Percentiles rank a stretch among this genome's conserved stretches.
Conservation (phyloP, 805 yeast genomes). For the Teunomyces pallodes region DNA sequence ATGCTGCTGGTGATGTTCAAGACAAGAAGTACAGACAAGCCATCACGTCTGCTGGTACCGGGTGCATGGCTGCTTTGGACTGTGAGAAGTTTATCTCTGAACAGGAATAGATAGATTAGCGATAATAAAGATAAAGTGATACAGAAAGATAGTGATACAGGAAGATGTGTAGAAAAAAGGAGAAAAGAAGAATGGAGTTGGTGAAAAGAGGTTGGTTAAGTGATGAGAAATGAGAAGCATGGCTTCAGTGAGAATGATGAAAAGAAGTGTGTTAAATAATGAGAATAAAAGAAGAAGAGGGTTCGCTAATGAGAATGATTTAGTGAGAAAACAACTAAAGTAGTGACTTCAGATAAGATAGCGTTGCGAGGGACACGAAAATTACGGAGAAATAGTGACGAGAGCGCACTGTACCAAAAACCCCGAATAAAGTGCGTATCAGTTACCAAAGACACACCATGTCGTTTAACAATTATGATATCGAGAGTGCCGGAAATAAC, state of each 20-base stretch:
- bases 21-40: conserved; percentile 98
- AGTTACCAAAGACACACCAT: conserved; percentile 5
- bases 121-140: neutral
- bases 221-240: no score
- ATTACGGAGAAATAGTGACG: no score
- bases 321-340: no score
- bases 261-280: neutral
- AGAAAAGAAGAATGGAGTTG: neutral
- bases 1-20: conserved; percentile 99
- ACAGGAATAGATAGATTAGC: conserved; percentile 15
- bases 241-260: no score
- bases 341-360: no score
- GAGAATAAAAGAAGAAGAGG: no score
- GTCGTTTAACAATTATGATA: conserved; percentile 25
- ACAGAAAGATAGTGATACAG: neutral
- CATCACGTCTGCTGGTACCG: conserved; percentile 98
- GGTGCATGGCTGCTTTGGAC: conserved; percentile 99
- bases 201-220: no score
- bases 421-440: no score
- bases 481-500: conserved; percentile 20
- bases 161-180: neutral
- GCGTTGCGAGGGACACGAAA: no score
- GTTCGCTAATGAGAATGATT: no score
- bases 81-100: conserved; percentile 83
- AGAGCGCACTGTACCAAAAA: no score